Evolutionary conservation across 208 protist species (phyloP).

Genomic region (Leishmania aethiopica): DNA sequence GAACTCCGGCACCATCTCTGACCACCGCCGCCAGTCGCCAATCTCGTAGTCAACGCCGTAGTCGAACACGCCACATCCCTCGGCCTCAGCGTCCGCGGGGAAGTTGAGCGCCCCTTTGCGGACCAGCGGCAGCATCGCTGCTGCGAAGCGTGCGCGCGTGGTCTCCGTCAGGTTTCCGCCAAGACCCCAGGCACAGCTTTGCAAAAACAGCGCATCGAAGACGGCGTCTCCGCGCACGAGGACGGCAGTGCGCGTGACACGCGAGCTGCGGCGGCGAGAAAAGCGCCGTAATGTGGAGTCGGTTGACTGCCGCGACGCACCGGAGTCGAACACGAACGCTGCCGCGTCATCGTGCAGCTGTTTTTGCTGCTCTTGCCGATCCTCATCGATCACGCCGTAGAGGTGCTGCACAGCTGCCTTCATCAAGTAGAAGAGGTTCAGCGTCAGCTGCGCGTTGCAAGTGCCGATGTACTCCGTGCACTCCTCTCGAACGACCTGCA

Average conservation of each 20-base stretch:
- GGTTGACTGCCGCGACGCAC: neutral
- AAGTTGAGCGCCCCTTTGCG: constrained; percentile 61
- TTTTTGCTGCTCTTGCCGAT: constrained; percentile 33
- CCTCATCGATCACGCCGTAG: constrained; percentile 34
- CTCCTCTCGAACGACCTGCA: constrained; percentile 79
- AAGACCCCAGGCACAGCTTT: constrained; percentile 95
- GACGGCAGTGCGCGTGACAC: constrained; percentile 39
- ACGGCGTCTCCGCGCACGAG: constrained; percentile 66
- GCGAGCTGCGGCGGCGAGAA: constrained; percentile 52
- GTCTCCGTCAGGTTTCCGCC: constrained; percentile 92
- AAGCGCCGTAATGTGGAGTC: constrained; percentile 20
- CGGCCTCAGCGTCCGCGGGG: constrained; percentile 34
- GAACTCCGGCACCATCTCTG: constrained; percentile 90
- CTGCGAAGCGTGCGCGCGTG: constrained; percentile 82
- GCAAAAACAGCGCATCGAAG: constrained; percentile 91
- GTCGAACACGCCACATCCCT: constrained; percentile 87
- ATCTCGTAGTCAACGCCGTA: constrained; percentile 87
- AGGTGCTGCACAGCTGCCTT: constrained; percentile 54
- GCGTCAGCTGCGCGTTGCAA: constrained; percentile 85
- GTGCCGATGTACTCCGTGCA: constrained; percentile 90
- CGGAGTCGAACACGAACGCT: neutral
- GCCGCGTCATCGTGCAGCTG: constrained; percentile 19
- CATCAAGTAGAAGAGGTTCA: constrained; percentile 88
- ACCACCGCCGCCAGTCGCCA: constrained; percentile 80
- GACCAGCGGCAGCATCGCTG: constrained; percentile 71